Evolutionary conservation across 1,284 basidiomycete species (phyloP), one percentile per base, ranked within the genome.

Genomic region (Phylloboletellus chloephorus): DNA sequence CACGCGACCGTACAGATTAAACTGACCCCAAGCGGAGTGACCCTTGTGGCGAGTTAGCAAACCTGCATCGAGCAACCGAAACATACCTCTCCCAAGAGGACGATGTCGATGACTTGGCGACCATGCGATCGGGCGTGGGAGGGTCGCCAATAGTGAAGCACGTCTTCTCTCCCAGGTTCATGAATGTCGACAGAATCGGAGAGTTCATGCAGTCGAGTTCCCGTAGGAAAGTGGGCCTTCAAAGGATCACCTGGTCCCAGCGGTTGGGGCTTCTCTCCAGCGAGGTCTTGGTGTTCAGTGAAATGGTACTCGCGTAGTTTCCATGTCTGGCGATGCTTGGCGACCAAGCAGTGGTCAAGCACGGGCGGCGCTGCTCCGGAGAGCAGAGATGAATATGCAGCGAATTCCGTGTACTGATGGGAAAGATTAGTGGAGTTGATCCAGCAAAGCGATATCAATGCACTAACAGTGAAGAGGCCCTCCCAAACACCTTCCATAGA

Each of bases 11-110:
- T 79, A 61, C 13, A 88, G 60, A 41, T 69, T 79, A 59, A 87
- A 88, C 51, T 85, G 78, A 15, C 84, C 84, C 85, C 84, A 88
- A 19, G 82, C 76, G 3, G 85, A 88, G 58, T 88, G 85, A 8
- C 84, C 85, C 80, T 86, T 47, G 17, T 21, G 35, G 30, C 12
- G 5, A 20, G 28, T 55, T n/a, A 46, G 38, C 25, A 32, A 44
- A 42, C 3, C 10, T 7, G 21, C 20, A 8, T 12, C n/a, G 29
- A 22, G 23, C 37, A 37, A 43, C 21, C 25, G 25, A 26, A 15
- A 32, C 22, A 37, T 47, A 85, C 84, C 70, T 88, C 82, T 50
- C 84, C 84, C 12, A 74, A 70, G 21, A 88, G 63, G 38, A 88
- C 71, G 26, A 87, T 67, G 55, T 88, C 85, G 7, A 43, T 34